These are phyloP conservation scores for Rhizopus delemar DNA, from an alignment of 371 early-diverging fungal genomes.

Conservation along the genomic window DNA sequence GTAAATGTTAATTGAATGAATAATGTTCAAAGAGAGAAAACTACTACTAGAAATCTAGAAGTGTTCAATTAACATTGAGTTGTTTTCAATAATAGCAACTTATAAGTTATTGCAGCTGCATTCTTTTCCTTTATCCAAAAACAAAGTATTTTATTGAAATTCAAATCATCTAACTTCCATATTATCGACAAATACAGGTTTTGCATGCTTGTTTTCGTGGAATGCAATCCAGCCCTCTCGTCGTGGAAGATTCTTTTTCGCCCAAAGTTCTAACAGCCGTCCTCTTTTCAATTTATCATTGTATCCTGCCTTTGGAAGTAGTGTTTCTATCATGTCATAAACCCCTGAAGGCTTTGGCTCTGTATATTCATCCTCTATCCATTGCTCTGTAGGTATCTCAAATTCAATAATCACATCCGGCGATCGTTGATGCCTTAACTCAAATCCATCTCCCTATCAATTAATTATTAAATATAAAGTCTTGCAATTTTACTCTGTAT, in stretches of 20 bases:
- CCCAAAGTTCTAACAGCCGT: slow-evolving; percentile 57
- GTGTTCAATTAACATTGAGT: too few relatives aligned
- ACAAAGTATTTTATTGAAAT: too few relatives aligned
- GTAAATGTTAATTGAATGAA: too few relatives aligned
- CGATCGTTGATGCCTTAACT: slow-evolving; percentile 65
- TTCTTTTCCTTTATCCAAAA: too few relatives aligned
- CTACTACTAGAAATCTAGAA: too few relatives aligned
- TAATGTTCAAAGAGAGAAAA: too few relatives aligned
- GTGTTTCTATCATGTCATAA: slow-evolving; percentile 67
- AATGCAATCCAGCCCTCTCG: slow-evolving; percentile 65
- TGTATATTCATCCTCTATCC: slow-evolving; percentile 57
- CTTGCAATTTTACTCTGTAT: neutral
- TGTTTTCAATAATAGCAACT: too few relatives aligned
- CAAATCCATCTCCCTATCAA: slow-evolving; percentile 59
- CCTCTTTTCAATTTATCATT: slow-evolving; percentile 46
- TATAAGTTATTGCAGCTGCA: too few relatives aligned
- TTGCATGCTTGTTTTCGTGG: slow-evolving; percentile 48
- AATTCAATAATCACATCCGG: slow-evolving; percentile 70
- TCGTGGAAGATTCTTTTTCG: slow-evolving; percentile 37
- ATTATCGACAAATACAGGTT: neutral
- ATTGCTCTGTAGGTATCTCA: slow-evolving; percentile 49
- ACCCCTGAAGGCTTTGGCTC: slow-evolving; percentile 60
- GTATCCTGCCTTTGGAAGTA: slow-evolving; percentile 58
- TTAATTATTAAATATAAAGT: neutral
- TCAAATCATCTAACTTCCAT: neutral